phyloP scores from a whole-genome alignment of 176 grass and related monocot species.

The Eleusine indica region DNA sequence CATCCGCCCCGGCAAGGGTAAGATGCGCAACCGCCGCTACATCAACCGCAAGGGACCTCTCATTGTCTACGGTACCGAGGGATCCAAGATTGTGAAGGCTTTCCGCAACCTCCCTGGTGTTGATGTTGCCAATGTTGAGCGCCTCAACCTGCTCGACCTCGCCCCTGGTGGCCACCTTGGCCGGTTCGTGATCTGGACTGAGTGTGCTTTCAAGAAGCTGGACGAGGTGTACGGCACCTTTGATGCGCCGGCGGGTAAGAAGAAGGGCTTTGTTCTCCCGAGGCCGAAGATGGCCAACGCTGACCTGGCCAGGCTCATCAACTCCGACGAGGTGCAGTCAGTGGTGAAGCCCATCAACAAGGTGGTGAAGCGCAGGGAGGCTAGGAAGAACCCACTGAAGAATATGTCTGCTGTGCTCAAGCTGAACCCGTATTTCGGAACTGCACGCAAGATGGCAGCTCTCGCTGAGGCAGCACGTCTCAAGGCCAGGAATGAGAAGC shows the following conservation, averaged over 20 bases:
- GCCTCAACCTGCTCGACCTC: constrained; percentile 83
- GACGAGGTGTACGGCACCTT: constrained; percentile 76
- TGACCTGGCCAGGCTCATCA: constrained; percentile 81
- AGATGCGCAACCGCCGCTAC: constrained; percentile 86
- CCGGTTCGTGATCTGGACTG: constrained; percentile 89
- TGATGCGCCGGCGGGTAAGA: constrained; percentile 58
- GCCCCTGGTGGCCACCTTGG: constrained; percentile 88
- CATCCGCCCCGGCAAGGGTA: constrained; percentile 76
- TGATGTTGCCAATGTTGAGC: constrained; percentile 80
- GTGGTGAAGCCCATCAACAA: constrained; percentile 83
- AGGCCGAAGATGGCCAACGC: constrained; percentile 84
- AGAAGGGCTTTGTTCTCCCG: constrained; percentile 85
- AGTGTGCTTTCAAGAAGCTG: constrained; percentile 88
- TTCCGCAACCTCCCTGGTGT: constrained; percentile 88
- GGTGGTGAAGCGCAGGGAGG: constrained; percentile 66
- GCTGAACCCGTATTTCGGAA: constrained; percentile 72
- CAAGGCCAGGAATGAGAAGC: constrained; percentile 81
- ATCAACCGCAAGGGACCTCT: constrained; percentile 84
- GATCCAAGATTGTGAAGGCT: constrained; percentile 86
- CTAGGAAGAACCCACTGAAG: constrained; percentile 87
- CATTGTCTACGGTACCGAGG: constrained; percentile 78
- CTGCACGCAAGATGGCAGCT: constrained; percentile 78
- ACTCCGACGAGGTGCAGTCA: constrained; percentile 87
- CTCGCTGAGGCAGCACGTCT: constrained; percentile 71
- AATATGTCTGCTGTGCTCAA: constrained; percentile 71